Base-by-base conservation (phyloP, 78 protist genomes). In the Dictyostelium discoideum region DNA sequence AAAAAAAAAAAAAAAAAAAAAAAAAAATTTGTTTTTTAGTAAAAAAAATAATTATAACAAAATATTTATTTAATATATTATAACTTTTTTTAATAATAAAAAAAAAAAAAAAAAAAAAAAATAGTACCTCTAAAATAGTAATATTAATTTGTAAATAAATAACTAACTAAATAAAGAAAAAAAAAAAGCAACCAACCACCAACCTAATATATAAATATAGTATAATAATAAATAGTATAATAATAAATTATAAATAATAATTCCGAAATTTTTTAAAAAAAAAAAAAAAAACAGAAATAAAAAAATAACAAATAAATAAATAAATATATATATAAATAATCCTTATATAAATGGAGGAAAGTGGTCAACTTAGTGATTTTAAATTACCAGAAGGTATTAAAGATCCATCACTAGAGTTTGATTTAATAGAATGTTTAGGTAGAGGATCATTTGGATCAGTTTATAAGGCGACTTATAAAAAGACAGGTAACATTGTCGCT, bases 371-470 rank as follows among this genome's bases (percentile, higher is more conserved):
- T 14, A 42, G n/a, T 14, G 88, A 65, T 7, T 82, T 90, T 44
- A 90, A 90, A 90, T 82, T 90, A 37, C 94, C 94, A 65, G 94
- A 90, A 5, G 94, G 94, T 42, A 90, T 90, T 13, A 90, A 82
- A 37, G 94, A 90, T 72, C 94, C 94, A 32, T 84, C 94, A 16
- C 24, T 85, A 40, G 94, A 90, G 73, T 90, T 90, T 90, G 94
- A 90, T 5, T 29, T 90, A 69, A 6, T 90, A 2, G 94, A 90
- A 44, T 65, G 88, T 72, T 39, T 90, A 4, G 96, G 96, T 67
- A 78, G 85, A 67, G 93, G 97, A 1, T 88, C 96, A 20, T 95
- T 92, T 44, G 97, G 97, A 42, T 54, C 92, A n/a, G 97, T 95
- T 16, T 74, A 26, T 87, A 89, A 93, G 72, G 98, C 96, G 40